Evolutionary conservation across 202 grass and related monocot species (phyloP).

Genomic region (Hordeum pubiflorum): DNA sequence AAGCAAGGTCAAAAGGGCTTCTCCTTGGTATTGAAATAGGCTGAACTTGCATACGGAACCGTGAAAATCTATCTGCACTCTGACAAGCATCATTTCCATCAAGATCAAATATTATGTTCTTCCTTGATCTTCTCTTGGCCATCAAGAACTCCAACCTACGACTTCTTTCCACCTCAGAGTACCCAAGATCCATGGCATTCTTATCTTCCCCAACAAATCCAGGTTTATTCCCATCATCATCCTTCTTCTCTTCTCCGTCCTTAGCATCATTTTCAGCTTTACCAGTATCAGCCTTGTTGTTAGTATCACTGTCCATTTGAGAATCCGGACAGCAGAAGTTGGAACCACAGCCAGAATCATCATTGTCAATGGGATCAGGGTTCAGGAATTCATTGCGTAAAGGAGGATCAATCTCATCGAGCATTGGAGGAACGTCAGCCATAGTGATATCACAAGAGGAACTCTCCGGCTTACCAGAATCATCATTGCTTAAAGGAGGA

Average conservation of each 20-base stretch:
- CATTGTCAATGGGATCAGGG: not conserved
- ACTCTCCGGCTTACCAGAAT: conserved; percentile 25
- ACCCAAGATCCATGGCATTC: conserved; percentile 74
- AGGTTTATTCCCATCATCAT: conserved; percentile 24
- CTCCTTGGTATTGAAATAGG: conserved; percentile 35
- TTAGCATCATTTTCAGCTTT: conserved; percentile 32
- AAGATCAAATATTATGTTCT: conserved; percentile 41
- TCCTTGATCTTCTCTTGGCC: conserved; percentile 57
- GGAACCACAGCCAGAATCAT: conserved; percentile 21
- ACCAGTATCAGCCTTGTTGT: conserved; percentile 10
- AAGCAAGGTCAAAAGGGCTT: conserved; percentile 48
- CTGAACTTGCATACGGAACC: conserved; percentile 40
- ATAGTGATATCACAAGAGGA: conserved; percentile 34
- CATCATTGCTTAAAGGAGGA: not conserved
- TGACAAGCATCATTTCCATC: conserved; percentile 17
- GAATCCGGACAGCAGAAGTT: conserved; percentile 14
- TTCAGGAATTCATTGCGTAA: conserved; percentile 18
- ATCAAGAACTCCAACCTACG: conserved; percentile 70
- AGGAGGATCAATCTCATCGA: conserved; percentile 43
- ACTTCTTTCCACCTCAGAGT: conserved; percentile 67
- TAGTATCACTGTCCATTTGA: conserved; percentile 20
- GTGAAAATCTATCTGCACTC: conserved; percentile 30
- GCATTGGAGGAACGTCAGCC: conserved; percentile 13
- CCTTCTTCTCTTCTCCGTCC: conserved; percentile 18
- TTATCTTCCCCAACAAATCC: conserved; percentile 54